These are phyloP conservation scores for Iberis amara DNA, from an alignment of 441 rosid species.

Conservation along the genomic window DNA sequence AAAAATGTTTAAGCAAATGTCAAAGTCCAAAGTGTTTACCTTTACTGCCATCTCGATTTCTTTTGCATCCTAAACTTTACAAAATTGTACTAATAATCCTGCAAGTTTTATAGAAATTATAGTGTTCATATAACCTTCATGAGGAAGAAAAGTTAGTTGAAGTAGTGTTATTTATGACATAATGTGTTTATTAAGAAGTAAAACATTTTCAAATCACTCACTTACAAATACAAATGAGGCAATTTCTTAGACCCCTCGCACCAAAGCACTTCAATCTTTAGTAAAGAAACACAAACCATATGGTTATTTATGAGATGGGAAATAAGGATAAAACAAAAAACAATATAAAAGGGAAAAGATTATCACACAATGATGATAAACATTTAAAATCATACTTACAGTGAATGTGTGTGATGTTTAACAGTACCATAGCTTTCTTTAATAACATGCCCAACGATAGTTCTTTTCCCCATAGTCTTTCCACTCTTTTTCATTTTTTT, in stretches of 20 bases:
- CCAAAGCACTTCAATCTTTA: slow-evolving; percentile 66
- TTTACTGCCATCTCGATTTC: too few species aligned
- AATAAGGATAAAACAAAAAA: slow-evolving; percentile 8
- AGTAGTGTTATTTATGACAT: too few species aligned
- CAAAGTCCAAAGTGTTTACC: too few species aligned
- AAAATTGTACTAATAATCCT: too few species aligned
- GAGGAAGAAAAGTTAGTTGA: too few species aligned
- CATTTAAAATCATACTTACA: slow-evolving; percentile 30
- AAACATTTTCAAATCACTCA: too few species aligned
- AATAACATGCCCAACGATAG: slow-evolving; percentile 54
- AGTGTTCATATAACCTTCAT: too few species aligned
- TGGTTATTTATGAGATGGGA: neutral
- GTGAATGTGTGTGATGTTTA: slow-evolving; percentile 71
- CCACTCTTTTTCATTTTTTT: slow-evolving; percentile 40
- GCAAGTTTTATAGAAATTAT: too few species aligned
- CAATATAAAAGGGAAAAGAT: neutral
- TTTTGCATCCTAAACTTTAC: too few species aligned
- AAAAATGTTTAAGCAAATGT: too few species aligned
- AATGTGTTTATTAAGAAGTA: too few species aligned
- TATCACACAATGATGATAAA: slow-evolving; percentile 8
- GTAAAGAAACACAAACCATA: slow-evolving; percentile 20
- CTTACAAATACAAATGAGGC: slow-evolving; percentile 51
- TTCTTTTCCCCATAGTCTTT: slow-evolving; percentile 45
- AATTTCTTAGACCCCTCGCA: slow-evolving; percentile 44
- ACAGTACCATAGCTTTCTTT: slow-evolving; percentile 71